Base-by-base conservation (phyloP, 2,329 filamentous ascomycete genomes). In the Alternaria arbusti region DNA sequence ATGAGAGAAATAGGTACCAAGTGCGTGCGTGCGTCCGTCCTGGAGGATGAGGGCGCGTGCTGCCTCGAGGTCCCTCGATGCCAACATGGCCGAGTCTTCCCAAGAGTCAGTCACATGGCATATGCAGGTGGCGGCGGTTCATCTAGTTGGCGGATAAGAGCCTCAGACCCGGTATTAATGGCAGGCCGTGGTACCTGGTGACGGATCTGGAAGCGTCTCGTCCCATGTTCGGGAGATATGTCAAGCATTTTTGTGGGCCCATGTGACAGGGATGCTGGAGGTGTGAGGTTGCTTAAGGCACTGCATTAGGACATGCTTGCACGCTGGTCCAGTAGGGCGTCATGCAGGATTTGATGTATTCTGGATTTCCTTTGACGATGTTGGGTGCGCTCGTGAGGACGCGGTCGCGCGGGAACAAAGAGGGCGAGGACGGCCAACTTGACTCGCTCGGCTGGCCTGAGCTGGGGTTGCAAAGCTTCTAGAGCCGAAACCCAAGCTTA, bases 121-220 rank as follows among this genome's bases (percentile, higher is more conserved):
- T 13, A 46, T 44, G 28, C 47, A 40, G 28, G 62, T 32, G 46
- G 55, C 50, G 40, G 63, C 50, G 40, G 63, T 49, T 32, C 30
- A 47, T 28, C 20, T 60, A 49, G 57, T 26, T 45, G 50, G 32
- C 49, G 57, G 46, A 50, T 44, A 46, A 46, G 43, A 32, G 49
- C 28, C 28, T 20, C 49, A 51, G 49, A 50, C 36, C 45, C 56
- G 57, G 65, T 62, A 43, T 54, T 50, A 57, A 57, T 47, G 50
- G 60, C 47, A 50, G 61, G 43, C 50, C 32, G 26, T 51, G 15
- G 46, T 60, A 58, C 55, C 49, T 58, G 64, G 61, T 58, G 45
- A 62, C 63, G 60, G 61, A 68, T 70, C 65, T 73, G 70, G 70
- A 73, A 59, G 68, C 65, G 63, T 56, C 52, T 60, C 57, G 55